Evolutionary conservation across 176 grass and related monocot genomes (phyloP), one percentile per base, ranked within the genome.

Genomic region (Urochloa ruziziensis): DNA sequence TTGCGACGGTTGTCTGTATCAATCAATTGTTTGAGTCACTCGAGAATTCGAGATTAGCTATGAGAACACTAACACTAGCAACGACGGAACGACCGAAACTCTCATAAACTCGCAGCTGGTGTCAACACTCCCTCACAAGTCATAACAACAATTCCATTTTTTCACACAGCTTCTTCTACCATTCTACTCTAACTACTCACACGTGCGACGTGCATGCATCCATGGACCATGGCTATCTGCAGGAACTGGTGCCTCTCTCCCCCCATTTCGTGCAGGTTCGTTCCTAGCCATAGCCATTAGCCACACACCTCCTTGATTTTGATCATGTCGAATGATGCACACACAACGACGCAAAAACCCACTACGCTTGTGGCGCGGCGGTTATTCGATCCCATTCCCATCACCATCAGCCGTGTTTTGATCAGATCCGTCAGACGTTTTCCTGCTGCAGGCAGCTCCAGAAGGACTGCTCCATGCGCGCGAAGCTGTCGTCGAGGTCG

Each of bases 401-500:
- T 3, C 40, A 14, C n/a, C 3, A 1, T 7, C 15, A 49, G 19
- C 32, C 18, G 61, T n/a, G n/a, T n/a, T 70, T 52, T 2, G 77
- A 34, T 44, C 30, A 10, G 88, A 21, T 12, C 27, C 44, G 11
- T 53, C 71, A 51, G 29, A 34, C 17, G 71, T 2, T 73, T 48
- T 19, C 17, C 10, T n/a, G 10, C 10, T 10, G 3, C 64, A 87
- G 43, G 72, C 85, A 91, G 70, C 25, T 70, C 89, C 89, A 85
- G 7, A 91, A 15, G 2, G 85, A 88, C 3, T 91, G 56, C 13
- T 88, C 77, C 9, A 88, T 85, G 70, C 53, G 72, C 29, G 82
- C 77, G 72, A 87, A 84, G 76, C 56, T 91, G 44, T 88, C 75
- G 18, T 88, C 85, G 10, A 85, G 72, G 56, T 88, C 86, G 37